Base-by-base conservation (phyloP, 2,329 filamentous ascomycete species). In the Colletotrichum musae region DNA sequence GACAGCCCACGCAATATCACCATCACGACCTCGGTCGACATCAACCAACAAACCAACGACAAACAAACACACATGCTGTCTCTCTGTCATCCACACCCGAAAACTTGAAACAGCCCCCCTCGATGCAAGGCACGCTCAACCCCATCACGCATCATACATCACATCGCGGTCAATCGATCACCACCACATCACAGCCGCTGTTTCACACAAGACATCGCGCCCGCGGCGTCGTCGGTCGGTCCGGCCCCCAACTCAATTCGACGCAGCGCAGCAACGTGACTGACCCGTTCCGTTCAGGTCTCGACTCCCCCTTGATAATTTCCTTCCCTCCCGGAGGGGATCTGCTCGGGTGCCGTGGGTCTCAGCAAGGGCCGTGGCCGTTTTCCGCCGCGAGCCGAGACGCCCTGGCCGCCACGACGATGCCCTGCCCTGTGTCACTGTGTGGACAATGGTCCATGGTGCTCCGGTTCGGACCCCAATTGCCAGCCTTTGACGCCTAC, bases 91-190 rank as follows among this genome's bases (percentile, higher is more conserved):
- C 24, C 47, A 16, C 16, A 36, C 36, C 50, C 41, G 32, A 59
- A 59, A 32, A 60, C 51, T 64, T 66, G 56, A 69, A 69, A 69
- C 66, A 6, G 51, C 47, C 56, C 66, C 66, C 62, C 39, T 69
- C 18, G 26, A 43, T 41, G 51, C 50, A 47, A 59, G 43, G 6
- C 43, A 26, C 43, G 51, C 47, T 10, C 7, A 36, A 36, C 47
- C 56, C 26, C 41, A n/a, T 43, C 41, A 43, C 36, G 36, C 36
- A 13, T 39, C 36, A 39, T 13, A 13, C 41, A 36, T 36, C 9
- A 10, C 32, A 36, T 36, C 32, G 9, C 10, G 32, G 9, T 21
- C 21, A 24, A 45, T 28, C 47, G 50, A 26, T 32, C 28, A 45
- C 18, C 59, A 9, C 10, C 32, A 36, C 32, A 9, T 36, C 32